These are phyloP conservation scores for Fusarium xyrophilum DNA, from an alignment of 2,329 filamentous ascomycete species.

Conservation along the genomic window DNA sequence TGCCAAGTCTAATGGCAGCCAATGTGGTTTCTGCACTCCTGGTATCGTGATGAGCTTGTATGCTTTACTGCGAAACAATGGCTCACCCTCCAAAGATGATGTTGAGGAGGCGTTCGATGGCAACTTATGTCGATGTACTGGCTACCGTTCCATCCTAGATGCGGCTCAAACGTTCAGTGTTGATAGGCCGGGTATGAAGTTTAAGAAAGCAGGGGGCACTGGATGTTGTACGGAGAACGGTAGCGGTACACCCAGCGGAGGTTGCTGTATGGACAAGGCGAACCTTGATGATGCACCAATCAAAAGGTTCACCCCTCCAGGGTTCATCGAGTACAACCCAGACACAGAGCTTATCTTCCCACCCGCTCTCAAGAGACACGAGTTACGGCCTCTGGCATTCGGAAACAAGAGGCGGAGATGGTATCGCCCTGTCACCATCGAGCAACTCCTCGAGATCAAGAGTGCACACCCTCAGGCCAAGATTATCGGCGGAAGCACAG, in stretches of 20 bases:
- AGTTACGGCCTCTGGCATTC: conserved; percentile 82
- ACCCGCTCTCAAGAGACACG: conserved; percentile 80
- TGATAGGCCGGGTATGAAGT: conserved; percentile 55
- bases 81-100: conserved; percentile 77
- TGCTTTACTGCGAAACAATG: conserved; percentile 85
- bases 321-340: conserved; percentile 92
- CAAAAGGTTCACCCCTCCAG: conserved; percentile 80
- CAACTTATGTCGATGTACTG: conserved; percentile 93
- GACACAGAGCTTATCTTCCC: conserved; percentile 97
- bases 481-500: conserved; percentile 93
- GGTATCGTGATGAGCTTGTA: conserved; percentile 99
- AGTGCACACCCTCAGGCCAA: conserved; percentile 83
- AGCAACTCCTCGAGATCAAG: conserved; percentile 93
- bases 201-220: conserved; percentile 52
- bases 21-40: conserved; percentile 94
- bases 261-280: conserved; percentile 73
- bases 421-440: conserved; percentile 86
- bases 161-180: conserved; percentile 88
- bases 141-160: conserved; percentile 92
- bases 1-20: conserved; percentile 88
- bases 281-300: conserved; percentile 60
- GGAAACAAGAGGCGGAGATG: conserved; percentile 95
- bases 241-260: conserved; percentile 49
- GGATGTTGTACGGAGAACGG: conserved; percentile 77
- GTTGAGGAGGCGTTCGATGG: conserved; percentile 97